Conservation (phyloP, 169 alveolate species). For the Sarcocystis neurona region DNA sequence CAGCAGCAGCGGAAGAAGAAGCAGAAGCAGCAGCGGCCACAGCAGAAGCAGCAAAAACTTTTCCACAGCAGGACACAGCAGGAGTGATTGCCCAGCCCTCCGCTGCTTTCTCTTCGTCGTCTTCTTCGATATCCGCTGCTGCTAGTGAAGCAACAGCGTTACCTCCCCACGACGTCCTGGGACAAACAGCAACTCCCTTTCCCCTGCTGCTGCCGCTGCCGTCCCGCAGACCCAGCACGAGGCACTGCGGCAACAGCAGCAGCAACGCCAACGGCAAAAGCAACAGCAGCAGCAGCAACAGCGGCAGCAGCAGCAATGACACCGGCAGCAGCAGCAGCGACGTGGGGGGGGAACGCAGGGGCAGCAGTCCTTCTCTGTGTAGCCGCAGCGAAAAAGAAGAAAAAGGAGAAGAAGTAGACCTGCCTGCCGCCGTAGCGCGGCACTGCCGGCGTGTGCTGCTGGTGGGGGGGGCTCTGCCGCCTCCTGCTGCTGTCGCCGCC, state of each 20-base stretch:
- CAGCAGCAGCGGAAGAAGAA: neutral
- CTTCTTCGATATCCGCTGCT: no score
- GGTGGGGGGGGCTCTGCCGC: neutral
- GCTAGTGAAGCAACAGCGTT: no score
- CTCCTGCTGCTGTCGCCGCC: neutral
- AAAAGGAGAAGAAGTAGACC: no score
- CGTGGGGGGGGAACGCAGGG: neutral
- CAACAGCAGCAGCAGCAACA: conserved; percentile 15
- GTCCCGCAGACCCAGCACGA: no score
- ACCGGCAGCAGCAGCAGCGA: neutral
- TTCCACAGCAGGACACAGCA: neutral
- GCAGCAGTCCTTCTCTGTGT: no score
- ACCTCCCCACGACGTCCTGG: no score
- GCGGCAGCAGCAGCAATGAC: neutral
- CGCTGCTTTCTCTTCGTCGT: conserved; percentile 23
- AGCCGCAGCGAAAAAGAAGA: no score
- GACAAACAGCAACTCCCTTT: conserved; percentile 47
- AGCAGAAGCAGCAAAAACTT: neutral
- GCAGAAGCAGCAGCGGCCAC: conserved; percentile 10
- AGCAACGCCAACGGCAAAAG: neutral
- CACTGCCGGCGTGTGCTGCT: neutral
- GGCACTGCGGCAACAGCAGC: conserved; percentile 26
- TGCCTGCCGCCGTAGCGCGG: no score
- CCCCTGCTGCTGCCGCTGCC: conserved; percentile 17
- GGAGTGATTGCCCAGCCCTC: neutral